A percentile compares a stretch with the other conserved stretches of the same genome.
Conservation (phyloP, 495 filamentous ascomycete genomes). For the Parmelia sp. region DNA sequence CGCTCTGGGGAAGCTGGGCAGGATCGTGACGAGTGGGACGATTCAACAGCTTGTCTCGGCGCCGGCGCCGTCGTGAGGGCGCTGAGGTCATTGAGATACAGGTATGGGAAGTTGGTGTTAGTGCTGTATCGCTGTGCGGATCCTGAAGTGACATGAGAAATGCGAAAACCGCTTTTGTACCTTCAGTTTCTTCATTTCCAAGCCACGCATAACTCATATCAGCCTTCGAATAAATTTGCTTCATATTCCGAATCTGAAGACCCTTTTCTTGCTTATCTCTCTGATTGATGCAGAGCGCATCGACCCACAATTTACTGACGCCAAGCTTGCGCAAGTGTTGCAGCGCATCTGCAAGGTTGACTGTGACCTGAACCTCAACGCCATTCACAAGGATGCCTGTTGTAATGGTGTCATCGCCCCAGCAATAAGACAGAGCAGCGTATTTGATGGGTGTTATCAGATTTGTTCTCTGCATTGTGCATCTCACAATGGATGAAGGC, state of each 20-base stretch:
- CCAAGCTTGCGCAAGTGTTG: slow-evolving; percentile 12
- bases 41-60: neutral
- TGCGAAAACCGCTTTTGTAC: neutral
- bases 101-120: slow-evolving; percentile 3
- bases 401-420: slow-evolving; percentile 13
- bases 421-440: slow-evolving; percentile 20
- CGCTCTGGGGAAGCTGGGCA: neutral
- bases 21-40: neutral
- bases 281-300: slow-evolving; percentile 23
- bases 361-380: slow-evolving; percentile 6
- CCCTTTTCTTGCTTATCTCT: slow-evolving; percentile 16
- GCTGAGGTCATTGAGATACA: neutral
- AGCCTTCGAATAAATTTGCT: slow-evolving; percentile 11
- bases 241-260: slow-evolving; percentile 19
- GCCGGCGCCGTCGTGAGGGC: neutral
- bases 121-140: neutral
- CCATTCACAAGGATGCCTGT: slow-evolving; percentile 10
- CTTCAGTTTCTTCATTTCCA: slow-evolving; percentile 1
- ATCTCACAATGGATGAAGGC: slow-evolving; percentile 11
- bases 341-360: slow-evolving; percentile 19
- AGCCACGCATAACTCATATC: slow-evolving; percentile 10
- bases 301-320: slow-evolving; percentile 15
- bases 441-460: slow-evolving; percentile 14
- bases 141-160: slow-evolving; percentile 11
- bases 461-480: slow-evolving; percentile 10